These are phyloP conservation scores for Coffea eugenioides DNA, from an alignment of 257 asterid genomes.

Conservation along the genomic window DNA sequence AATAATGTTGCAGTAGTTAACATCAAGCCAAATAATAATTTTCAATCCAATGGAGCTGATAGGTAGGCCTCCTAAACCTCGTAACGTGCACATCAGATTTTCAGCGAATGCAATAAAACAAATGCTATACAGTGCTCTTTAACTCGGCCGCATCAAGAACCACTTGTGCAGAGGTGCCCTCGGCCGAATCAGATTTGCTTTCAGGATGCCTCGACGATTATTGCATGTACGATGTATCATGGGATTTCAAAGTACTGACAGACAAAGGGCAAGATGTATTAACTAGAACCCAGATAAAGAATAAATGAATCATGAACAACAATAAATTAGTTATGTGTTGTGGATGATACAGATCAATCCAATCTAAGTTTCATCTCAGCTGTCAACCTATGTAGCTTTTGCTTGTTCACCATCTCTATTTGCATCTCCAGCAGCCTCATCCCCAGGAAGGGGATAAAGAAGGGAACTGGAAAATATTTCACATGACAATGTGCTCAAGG, in stretches of 20 bases:
- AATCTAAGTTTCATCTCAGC: not conserved
- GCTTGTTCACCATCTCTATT: not conserved
- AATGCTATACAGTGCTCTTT: not conserved
- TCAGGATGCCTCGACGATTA: not conserved
- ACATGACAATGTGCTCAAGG: not conserved
- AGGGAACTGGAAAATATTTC: not conserved
- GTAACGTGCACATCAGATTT: not conserved
- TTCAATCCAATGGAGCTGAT: not conserved
- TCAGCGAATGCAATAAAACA: not conserved
- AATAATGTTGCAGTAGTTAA: too few species aligned
- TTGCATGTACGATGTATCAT: constrained; percentile 46
- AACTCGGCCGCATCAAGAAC: not conserved
- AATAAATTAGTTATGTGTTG: not conserved
- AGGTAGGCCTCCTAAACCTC: not conserved
- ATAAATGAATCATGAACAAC: not conserved
- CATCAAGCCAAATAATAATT: too few species aligned
- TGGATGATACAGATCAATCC: not conserved
- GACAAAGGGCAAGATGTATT: constrained; percentile 10
- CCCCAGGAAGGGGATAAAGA: not conserved
- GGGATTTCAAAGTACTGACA: constrained; percentile 63
- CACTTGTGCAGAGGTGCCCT: not conserved
- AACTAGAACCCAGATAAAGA: not conserved
- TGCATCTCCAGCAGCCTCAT: not conserved
- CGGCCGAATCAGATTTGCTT: not conserved
- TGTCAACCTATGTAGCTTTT: not conserved